Evolutionary conservation across 140 eudicot genomes (phyloP), one percentile per base, ranked within the genome.

Genomic region (Anethum foeniculum): DNA sequence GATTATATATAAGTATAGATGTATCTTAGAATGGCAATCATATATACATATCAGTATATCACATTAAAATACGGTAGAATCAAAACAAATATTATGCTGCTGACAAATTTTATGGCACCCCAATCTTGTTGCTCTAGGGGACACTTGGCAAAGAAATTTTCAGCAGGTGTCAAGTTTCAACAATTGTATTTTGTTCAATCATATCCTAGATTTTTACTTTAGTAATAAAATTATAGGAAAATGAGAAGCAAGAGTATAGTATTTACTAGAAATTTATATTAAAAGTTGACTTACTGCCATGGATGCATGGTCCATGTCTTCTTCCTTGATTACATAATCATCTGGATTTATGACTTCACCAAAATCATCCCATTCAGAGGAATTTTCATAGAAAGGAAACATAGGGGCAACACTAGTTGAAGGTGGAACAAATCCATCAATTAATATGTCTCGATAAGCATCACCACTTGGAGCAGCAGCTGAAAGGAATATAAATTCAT

Each of bases 311-410:
- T 89, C 98, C 93, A 90, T 86, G 83, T 94, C 93, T 58, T 92
- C 97, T 73, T 90, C 96, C 80, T 92, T 92, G 79, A 89, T 80
- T 47, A 85, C 88, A 82, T 94, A 94, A 88, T 94, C 98, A 90
- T 94, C 98, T 16, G 95, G 94, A 83, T 94, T 90, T 80, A 94
- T 89, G 74, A 94, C 90, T 80, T 94, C 98, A 32, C 98, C 98
- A 92, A 92, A 94, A 86, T 94, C 98, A 84, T 94, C 98, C 98
- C 98, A 94, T 72, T 91, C 98, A 7, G 90, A 83, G 13, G 89
- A 78, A 58, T 80, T 74, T 21, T 92, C 96, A 80, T 85, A 92
- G 71, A 89, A 92, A 14, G 97, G 98, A 56, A 94, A 94, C 98
- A 94, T 94, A 27, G 98, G 98, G 75, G 94, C 93, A 47, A 86